Conservation (phyloP, 23 red algal species). For the Cyanidiococcus yangmingshanensis region DNA sequence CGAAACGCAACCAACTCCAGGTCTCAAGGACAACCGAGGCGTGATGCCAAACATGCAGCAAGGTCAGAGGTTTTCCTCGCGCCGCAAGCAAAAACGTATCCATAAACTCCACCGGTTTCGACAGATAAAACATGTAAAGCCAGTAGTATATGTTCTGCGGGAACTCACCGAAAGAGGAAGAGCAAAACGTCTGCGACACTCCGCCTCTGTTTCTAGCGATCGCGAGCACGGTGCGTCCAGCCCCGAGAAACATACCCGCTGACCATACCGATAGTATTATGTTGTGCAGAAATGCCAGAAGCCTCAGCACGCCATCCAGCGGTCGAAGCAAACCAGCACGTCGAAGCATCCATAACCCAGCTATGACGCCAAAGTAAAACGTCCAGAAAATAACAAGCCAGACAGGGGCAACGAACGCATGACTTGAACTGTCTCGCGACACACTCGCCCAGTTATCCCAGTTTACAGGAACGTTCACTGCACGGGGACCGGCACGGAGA, state of each 20-base stretch:
- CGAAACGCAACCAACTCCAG: slow-evolving; percentile 64
- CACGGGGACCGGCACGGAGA: not conserved
- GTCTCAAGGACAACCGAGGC: slow-evolving; percentile 58
- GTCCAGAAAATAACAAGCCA: slow-evolving; percentile 4
- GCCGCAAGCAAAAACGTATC: slow-evolving; percentile 76
- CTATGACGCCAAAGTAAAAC: not conserved
- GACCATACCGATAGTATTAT: not conserved
- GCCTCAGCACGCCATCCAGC: not conserved
- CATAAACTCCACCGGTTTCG: slow-evolving; percentile 79
- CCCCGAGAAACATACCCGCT: slow-evolving; percentile 1
- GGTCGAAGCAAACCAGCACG: not conserved
- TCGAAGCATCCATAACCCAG: not conserved
- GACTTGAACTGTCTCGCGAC: not conserved
- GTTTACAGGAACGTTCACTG: not conserved
- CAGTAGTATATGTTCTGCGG: slow-evolving; percentile 27
- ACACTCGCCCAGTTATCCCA: not conserved
- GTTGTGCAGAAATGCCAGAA: slow-evolving; percentile 10
- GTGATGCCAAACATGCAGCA: slow-evolving; percentile 94
- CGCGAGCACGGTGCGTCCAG: not conserved
- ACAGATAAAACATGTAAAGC: slow-evolving; percentile 87
- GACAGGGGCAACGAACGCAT: not conserved
- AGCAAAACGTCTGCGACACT: not conserved
- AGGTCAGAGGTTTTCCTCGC: slow-evolving; percentile 44
- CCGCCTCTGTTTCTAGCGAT: not conserved
- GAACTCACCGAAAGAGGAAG: not conserved